Evolutionary conservation across 139 green algal species (phyloP).

Genomic region (Chlorella sorokiniana): DNA sequence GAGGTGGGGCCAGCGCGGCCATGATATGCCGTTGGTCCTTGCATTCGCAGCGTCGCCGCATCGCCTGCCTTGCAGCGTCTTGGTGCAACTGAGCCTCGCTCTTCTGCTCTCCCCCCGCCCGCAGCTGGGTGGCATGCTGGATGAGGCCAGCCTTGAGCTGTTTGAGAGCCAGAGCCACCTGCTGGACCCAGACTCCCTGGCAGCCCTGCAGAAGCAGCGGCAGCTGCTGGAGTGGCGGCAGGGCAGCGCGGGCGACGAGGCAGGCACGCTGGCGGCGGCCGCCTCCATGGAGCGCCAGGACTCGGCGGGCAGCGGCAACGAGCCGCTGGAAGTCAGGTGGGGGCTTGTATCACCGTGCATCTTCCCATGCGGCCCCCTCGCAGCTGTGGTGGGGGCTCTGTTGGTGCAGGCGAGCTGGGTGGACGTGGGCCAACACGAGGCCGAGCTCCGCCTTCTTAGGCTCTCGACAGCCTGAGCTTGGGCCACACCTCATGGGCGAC

Average conservation of each 20-base stretch:
- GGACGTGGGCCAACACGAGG: too few relatives aligned
- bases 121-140: constrained; percentile 43
- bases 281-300: constrained; percentile 36
- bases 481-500: too few relatives aligned
- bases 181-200: constrained; percentile 37
- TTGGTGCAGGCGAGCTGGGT: background rate
- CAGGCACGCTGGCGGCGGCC: constrained; percentile 3
- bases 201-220: constrained; percentile 30
- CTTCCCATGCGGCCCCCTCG: background rate
- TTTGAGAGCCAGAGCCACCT: constrained; percentile 52
- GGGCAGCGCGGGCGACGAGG: constrained; percentile 1
- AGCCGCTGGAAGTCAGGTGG: constrained; percentile 20
- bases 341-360: too few relatives aligned
- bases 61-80: background rate
- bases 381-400: background rate
- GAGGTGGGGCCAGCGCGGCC: constrained; percentile 17
- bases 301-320: constrained; percentile 37
- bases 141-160: constrained; percentile 45
- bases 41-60: background rate
- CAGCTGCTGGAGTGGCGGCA: constrained; percentile 41
- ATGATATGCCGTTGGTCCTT: too few relatives aligned
- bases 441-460: too few relatives aligned
- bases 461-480: too few relatives aligned
- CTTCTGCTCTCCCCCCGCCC: background rate
- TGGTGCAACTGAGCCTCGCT: background rate